phyloP scores from a whole-genome alignment of 1,284 basidiomycete genomes.

The Coniferiporia sulphurascens region DNA sequence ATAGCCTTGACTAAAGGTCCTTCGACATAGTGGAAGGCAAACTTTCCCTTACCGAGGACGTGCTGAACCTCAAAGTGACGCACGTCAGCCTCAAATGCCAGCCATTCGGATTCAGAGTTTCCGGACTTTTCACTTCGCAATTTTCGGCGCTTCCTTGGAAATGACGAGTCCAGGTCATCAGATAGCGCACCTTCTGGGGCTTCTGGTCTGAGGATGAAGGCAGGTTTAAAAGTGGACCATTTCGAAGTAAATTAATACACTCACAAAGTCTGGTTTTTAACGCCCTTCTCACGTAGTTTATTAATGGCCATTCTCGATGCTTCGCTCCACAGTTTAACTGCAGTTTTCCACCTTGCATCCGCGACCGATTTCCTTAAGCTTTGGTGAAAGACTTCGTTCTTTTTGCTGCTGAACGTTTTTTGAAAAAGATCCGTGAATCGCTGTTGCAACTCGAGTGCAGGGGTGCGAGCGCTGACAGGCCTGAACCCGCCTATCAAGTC shows the following conservation, averaged over 20 bases:
- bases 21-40: slow-evolving; percentile 94
- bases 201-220: slow-evolving; percentile 16
- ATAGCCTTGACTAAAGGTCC: slow-evolving; percentile 94
- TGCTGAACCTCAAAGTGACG: slow-evolving; percentile 84
- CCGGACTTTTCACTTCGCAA: slow-evolving; percentile 43
- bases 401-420: slow-evolving; percentile 84
- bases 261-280: slow-evolving; percentile 42
- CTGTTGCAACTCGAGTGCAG: slow-evolving; percentile 72
- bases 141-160: slow-evolving; percentile 74
- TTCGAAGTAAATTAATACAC: neutral
- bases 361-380: slow-evolving; percentile 81
- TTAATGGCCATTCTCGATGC: slow-evolving; percentile 66
- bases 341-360: slow-evolving; percentile 83
- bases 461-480: slow-evolving; percentile 82
- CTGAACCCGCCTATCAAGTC: slow-evolving; percentile 96
- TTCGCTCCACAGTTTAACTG: slow-evolving; percentile 83
- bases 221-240: neutral
- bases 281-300: slow-evolving; percentile 45
- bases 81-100: slow-evolving; percentile 67
- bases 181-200: slow-evolving; percentile 22
- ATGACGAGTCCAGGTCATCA: slow-evolving; percentile 32
- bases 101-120: slow-evolving; percentile 60
- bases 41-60: slow-evolving; percentile 79
- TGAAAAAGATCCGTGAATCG: slow-evolving; percentile 84
- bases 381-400: slow-evolving; percentile 86